Percentiles rank a stretch among this genome's conserved stretches.
Evolutionary conservation across 2,329 filamentous ascomycete genomes (phyloP).

Genomic region (Botrytis deweyae): DNA sequence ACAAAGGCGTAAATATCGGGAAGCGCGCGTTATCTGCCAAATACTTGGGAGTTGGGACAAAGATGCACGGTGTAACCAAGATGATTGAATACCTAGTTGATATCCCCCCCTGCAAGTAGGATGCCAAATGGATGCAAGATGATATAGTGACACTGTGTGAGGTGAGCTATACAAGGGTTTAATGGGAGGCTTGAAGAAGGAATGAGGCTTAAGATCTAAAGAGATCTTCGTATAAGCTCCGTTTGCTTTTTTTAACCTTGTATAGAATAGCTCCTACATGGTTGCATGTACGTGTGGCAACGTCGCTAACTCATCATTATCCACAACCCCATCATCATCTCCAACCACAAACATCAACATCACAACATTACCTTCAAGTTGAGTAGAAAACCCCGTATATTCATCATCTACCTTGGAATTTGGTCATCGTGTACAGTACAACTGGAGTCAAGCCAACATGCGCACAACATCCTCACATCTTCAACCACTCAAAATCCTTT

Average conservation of each 20-base stretch:
- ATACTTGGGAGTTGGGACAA: not conserved
- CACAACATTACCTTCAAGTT: not conserved
- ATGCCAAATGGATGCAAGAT: not conserved
- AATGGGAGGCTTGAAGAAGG: not conserved
- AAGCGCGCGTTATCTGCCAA: constrained; percentile 18
- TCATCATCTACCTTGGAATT: not conserved
- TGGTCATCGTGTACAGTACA: not conserved
- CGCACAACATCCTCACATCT: not conserved
- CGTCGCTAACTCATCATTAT: not conserved
- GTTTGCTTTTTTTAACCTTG: not conserved
- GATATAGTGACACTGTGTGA: not conserved
- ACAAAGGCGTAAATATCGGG: constrained; percentile 4
- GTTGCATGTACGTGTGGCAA: constrained; percentile 2
- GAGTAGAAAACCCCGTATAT: not conserved
- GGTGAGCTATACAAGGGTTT: not conserved
- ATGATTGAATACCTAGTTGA: not conserved
- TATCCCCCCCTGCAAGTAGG: not conserved
- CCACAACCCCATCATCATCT: not conserved
- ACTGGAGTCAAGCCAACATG: not conserved
- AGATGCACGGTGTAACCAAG: not conserved
- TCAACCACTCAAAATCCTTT: not conserved
- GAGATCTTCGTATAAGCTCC: not conserved
- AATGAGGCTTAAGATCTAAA: constrained; percentile 4
- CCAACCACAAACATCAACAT: not conserved
- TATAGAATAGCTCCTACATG: not conserved